Percentiles rank a stretch among this genome's conserved stretches.
phyloP scores from a whole-genome alignment of 805 yeast species.

The Candida anglica region DNA sequence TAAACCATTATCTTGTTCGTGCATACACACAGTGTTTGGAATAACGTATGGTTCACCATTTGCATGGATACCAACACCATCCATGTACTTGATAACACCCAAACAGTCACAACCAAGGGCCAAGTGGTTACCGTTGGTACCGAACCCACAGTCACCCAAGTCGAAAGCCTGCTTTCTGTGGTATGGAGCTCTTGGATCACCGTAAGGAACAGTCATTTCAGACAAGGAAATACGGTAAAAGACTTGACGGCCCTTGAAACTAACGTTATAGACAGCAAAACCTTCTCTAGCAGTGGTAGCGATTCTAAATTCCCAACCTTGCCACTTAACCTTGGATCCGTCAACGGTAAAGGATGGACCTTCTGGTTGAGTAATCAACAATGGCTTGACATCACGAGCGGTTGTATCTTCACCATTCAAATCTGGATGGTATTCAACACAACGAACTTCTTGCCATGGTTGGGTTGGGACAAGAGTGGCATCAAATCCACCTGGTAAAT shows the following conservation, averaged over 20 bases:
- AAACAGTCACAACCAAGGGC: slow-evolving; percentile 78
- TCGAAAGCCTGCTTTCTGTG: slow-evolving; percentile 87
- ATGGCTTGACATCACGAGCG: slow-evolving; percentile 62
- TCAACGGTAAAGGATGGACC: slow-evolving; percentile 67
- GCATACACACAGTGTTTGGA: slow-evolving; percentile 75
- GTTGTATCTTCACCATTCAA: slow-evolving; percentile 46
- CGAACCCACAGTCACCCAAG: slow-evolving; percentile 82
- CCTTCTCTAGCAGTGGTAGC: slow-evolving; percentile 76
- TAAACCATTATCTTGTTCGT: slow-evolving; percentile 74
- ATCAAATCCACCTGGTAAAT: slow-evolving; percentile 68
- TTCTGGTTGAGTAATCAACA: slow-evolving; percentile 68
- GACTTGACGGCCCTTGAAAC: slow-evolving; percentile 71
- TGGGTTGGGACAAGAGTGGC: slow-evolving; percentile 53
- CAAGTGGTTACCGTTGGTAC: slow-evolving; percentile 65
- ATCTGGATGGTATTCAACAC: slow-evolving; percentile 73
- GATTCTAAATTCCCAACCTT: slow-evolving; percentile 78
- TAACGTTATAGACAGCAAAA: slow-evolving; percentile 65
- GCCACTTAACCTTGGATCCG: slow-evolving; percentile 68
- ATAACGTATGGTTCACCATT: slow-evolving; percentile 60
- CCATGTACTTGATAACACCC: slow-evolving; percentile 73
- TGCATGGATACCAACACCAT: slow-evolving; percentile 51
- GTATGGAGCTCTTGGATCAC: slow-evolving; percentile 75
- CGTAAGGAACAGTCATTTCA: slow-evolving; percentile 88
- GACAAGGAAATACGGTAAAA: slow-evolving; percentile 70
- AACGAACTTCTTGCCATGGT: slow-evolving; percentile 57